Base-by-base conservation (phyloP, 345 rosid genomes). In the Schrenkiella parvula region DNA sequence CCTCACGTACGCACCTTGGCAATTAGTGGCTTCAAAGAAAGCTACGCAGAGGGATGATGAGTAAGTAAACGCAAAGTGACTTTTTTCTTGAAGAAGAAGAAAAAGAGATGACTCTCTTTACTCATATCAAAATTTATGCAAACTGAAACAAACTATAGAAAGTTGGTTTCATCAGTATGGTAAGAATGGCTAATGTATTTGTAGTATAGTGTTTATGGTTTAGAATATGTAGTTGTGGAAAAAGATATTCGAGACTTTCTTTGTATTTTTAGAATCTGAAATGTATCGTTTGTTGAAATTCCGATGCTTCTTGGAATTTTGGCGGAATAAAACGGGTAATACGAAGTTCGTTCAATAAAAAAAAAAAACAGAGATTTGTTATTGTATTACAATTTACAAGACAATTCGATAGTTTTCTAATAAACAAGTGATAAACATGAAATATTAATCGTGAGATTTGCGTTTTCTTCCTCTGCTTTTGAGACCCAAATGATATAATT, bases 1-100 rank as follows among this genome's bases (percentile, higher is more conserved):
- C 32, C 8, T 88, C 22, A 44, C 67, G 0, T 84, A 70, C 64
- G 70, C 78, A 52, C 47, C 81, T 1, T 82, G 87, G 91, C 62
- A 68, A 56, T 15, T 35, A 48, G 51, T 68, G 35, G 67, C 72
- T n/a, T 77, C 67, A 10, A 9, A 61, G 43, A 73, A 68, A 68
- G 71, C 13, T n/a, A 38, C 75, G 34, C 19, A 62, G 56, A 73
- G 61, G 50, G 62, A 76, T 37, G 71, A 62, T 55, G 70, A 75
- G 39, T 60, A 60, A 74, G 57, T 41, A 21, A 32, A n/a, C 41
- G 58, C 21, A 38, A 50, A 53, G 38, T 46, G 25, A 72, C n/a
- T n/a, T 12, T 26, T 29, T 31, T 1, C 31, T 7, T 34, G 46
- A 39, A 25, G 19, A 38, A 66, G 31, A 47, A 68, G 21, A 18